These are phyloP conservation scores for Pochonia chlamydosporia DNA, from an alignment of 2,329 filamentous ascomycete species.

Conservation along the genomic window DNA sequence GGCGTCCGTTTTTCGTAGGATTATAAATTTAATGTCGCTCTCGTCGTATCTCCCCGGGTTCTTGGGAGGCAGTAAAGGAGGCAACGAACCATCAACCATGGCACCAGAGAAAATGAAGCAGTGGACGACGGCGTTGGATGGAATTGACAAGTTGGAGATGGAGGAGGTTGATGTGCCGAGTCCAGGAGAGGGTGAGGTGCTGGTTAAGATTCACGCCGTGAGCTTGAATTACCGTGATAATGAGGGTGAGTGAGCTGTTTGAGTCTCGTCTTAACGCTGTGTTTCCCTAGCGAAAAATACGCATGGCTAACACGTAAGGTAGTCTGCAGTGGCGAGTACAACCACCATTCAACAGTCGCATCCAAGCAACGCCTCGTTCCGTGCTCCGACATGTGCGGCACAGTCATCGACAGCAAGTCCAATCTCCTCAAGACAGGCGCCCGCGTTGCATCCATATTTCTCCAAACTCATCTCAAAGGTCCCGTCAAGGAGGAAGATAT, in stretches of 20 bases:
- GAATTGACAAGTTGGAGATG: slow-evolving; percentile 46
- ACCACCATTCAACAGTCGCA: slow-evolving; percentile 52
- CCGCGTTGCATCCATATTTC: slow-evolving; percentile 63
- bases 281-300: no score
- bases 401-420: slow-evolving; percentile 41
- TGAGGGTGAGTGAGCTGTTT: slow-evolving; percentile 34
- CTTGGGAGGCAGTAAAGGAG: slow-evolving; percentile 1
- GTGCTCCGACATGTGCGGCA: slow-evolving; percentile 66
- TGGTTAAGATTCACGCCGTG: slow-evolving; percentile 41
- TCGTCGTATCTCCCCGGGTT: neutral
- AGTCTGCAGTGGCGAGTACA: slow-evolving; percentile 63
- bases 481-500: slow-evolving; percentile 52
- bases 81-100: slow-evolving; percentile 6
- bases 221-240: slow-evolving; percentile 46
- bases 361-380: slow-evolving; percentile 46
- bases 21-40: neutral
- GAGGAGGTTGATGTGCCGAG: slow-evolving; percentile 38
- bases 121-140: slow-evolving; percentile 51
- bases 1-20: neutral
- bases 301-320: neutral
- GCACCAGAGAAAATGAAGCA: slow-evolving; percentile 31
- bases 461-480: slow-evolving; percentile 50
- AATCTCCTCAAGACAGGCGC: slow-evolving; percentile 48
- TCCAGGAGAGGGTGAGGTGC: slow-evolving; percentile 44
- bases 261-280: no score